These are phyloP conservation scores for Colletotrichum paranaense DNA, from an alignment of 2,329 filamentous ascomycete genomes.

Conservation along the genomic window DNA sequence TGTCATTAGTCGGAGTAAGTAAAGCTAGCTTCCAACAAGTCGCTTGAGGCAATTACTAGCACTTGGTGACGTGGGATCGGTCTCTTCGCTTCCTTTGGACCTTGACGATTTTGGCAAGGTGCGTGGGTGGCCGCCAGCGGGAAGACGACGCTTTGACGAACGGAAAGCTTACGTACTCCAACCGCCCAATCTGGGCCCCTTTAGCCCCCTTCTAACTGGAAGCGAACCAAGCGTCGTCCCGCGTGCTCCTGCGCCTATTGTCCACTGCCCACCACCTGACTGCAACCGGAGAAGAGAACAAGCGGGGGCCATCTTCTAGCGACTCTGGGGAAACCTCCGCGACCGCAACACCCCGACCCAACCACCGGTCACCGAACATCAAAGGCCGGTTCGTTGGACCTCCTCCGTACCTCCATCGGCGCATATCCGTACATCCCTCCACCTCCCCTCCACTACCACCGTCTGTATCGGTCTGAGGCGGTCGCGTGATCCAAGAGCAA, in stretches of 20 bases:
- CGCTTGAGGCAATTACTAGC: background rate
- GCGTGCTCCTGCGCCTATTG: background rate
- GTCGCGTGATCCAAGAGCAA: conserved; percentile 5
- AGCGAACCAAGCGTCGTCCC: background rate
- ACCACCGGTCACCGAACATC: conserved; percentile 17
- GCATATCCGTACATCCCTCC: background rate
- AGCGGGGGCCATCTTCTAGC: conserved; percentile 21
- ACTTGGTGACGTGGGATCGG: conserved; percentile 16
- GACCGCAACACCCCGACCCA: conserved; percentile 15
- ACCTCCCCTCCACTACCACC: conserved; percentile 6
- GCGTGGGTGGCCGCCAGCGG: background rate
- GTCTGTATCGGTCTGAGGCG: background rate
- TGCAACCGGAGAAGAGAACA: background rate
- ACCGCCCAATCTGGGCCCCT: background rate
- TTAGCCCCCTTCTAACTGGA: background rate
- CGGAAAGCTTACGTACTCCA: conserved; percentile 17
- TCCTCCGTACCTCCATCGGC: background rate
- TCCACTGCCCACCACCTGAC: background rate
- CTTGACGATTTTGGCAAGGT: background rate
- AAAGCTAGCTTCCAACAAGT: conserved; percentile 9
- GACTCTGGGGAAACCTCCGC: conserved; percentile 32
- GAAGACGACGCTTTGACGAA: background rate
- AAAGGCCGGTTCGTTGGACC: conserved; percentile 8
- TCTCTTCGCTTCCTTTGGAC: background rate
- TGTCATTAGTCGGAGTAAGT: conserved; percentile 9